Percentiles rank a stretch among this genome's conserved stretches.
Evolutionary conservation across 768 basidiomycete species (phyloP).

Genomic region (Lentinula sp.): DNA sequence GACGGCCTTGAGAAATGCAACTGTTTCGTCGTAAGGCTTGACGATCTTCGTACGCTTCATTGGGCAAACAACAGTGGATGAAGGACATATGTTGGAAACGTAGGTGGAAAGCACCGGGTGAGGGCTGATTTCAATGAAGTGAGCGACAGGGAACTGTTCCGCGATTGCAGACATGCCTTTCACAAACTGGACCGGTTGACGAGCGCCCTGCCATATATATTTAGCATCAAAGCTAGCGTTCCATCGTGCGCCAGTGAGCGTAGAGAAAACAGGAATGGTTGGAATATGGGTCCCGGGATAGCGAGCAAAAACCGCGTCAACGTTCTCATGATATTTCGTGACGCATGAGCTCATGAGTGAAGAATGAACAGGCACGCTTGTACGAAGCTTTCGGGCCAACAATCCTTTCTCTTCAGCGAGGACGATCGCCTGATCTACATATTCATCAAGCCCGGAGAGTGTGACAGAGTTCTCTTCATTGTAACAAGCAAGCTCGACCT

Average conservation of each 20-base stretch:
- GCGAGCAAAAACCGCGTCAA: constrained; percentile 27
- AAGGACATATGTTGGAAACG: constrained; percentile 16
- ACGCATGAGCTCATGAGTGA: constrained; percentile 29
- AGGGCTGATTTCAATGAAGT: constrained; percentile 30
- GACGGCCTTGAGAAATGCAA: constrained; percentile 17
- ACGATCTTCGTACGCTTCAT: constrained; percentile 20
- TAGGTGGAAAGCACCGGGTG: constrained; percentile 33
- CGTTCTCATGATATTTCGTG: constrained; percentile 16
- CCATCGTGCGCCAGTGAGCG: constrained; percentile 21
- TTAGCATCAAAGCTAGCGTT: constrained; percentile 20
- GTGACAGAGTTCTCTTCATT: constrained; percentile 31
- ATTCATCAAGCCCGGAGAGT: constrained; percentile 23
- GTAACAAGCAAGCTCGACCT: constrained; percentile 26
- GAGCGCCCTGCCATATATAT: constrained; percentile 35
- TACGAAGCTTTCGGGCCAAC: constrained; percentile 29
- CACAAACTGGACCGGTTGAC: constrained; percentile 30
- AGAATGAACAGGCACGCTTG: constrained; percentile 32
- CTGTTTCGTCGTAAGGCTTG: constrained; percentile 15
- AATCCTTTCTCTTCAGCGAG: constrained; percentile 20
- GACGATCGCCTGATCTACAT: constrained; percentile 23
- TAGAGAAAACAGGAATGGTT: constrained; percentile 27
- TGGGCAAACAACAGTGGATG: constrained; percentile 15
- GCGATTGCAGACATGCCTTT: constrained; percentile 21
- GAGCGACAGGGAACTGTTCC: constrained; percentile 11
- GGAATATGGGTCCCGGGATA: constrained; percentile 22